Conservation (phyloP, 768 basidiomycete genomes). For the Leccinum disarticulatum region DNA sequence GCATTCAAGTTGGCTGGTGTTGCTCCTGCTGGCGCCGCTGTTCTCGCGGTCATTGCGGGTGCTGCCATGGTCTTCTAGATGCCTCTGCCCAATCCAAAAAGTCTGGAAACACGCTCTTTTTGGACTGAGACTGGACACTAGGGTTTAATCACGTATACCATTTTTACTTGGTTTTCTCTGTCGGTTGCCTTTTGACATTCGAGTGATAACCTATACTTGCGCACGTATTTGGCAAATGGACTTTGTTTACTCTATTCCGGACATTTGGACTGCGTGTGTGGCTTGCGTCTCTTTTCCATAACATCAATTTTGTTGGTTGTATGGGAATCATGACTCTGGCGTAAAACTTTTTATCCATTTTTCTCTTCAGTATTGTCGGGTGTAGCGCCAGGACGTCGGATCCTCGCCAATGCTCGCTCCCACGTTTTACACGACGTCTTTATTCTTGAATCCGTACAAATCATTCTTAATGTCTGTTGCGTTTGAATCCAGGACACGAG, state of each 20-base stretch:
- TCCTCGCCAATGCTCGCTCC: neutral
- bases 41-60: constrained; percentile 50
- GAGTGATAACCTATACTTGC: neutral
- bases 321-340: neutral
- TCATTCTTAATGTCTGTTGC: neutral
- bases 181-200: neutral
- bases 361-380: neutral
- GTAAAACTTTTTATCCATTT: neutral
- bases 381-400: neutral
- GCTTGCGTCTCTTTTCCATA: constrained; percentile 4
- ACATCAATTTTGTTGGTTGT: constrained; percentile 2
- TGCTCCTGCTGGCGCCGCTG: constrained; percentile 35
- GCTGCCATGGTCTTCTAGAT: constrained; percentile 46
- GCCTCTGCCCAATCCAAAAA: constrained; percentile 7
- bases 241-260: neutral
- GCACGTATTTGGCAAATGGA: neutral
- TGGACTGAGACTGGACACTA: neutral
- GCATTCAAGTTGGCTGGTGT: constrained; percentile 34
- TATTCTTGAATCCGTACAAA: neutral
- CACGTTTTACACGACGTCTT: constrained; percentile 4
- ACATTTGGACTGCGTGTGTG: constrained; percentile 1
- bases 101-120: neutral
- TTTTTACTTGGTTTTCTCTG: neutral
- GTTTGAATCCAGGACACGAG: neutral
- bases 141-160: neutral